Evolutionary conservation across 2,329 filamentous ascomycete species (phyloP).

Genomic region (Pestalotiopsis sp.): DNA sequence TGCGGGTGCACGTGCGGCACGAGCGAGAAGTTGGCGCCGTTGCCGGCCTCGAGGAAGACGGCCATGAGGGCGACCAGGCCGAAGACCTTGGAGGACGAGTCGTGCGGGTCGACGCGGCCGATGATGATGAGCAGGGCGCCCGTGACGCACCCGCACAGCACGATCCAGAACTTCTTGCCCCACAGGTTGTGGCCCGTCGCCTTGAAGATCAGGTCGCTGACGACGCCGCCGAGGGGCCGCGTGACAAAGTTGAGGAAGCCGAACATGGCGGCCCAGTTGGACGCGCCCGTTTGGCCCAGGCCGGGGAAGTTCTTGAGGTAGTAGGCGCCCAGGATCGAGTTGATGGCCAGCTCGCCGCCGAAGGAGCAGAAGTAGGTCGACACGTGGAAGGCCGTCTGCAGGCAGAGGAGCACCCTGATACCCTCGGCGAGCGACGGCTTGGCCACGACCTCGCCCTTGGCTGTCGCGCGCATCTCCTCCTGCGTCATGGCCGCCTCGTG

Average conservation of each 20-base stretch:
- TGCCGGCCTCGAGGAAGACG: constrained; percentile 81
- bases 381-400: constrained; percentile 57
- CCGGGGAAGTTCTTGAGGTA: constrained; percentile 60
- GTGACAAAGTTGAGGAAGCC: constrained; percentile 72
- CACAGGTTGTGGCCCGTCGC: constrained; percentile 36
- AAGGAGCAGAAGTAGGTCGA: constrained; percentile 65
- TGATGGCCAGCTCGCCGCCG: constrained; percentile 64
- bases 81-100: constrained; percentile 64
- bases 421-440: constrained; percentile 58
- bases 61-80: constrained; percentile 77
- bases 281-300: constrained; percentile 57
- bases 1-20: constrained; percentile 84
- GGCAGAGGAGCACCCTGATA: constrained; percentile 47
- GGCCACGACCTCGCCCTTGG: constrained; percentile 52
- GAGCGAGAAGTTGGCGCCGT: constrained; percentile 84
- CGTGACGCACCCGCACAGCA: constrained; percentile 61
- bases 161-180: constrained; percentile 59
- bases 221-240: constrained; percentile 65
- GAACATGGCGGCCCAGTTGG: constrained; percentile 72
- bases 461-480: constrained; percentile 55
- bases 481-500: constrained; percentile 50
- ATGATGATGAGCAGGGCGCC: constrained; percentile 64
- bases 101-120: constrained; percentile 64
- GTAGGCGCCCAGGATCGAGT: constrained; percentile 60
- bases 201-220: constrained; percentile 53